phyloP scores from a whole-genome alignment of 768 basidiomycete species.

The Leccinum longicurvipes region DNA sequence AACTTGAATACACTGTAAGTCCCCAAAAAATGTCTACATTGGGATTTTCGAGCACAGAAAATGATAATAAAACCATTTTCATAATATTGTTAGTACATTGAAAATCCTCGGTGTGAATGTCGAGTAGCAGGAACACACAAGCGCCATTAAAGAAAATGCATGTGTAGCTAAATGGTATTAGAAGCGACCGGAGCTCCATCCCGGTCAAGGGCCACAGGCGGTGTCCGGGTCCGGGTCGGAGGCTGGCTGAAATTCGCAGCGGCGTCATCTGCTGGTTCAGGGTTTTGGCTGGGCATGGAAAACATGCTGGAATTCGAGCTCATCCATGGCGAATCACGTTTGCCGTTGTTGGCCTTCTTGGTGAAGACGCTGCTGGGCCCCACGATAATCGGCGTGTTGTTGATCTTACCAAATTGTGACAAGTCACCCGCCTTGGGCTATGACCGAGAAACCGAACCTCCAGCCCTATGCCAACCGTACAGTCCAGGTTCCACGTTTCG shows the following conservation, averaged over 20 bases:
- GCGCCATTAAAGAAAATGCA: no score
- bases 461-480: constrained; percentile 87
- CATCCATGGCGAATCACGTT: constrained; percentile 75
- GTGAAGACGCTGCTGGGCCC: constrained; percentile 85
- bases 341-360: constrained; percentile 73
- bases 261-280: constrained; percentile 53
- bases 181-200: no score
- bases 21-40: no score
- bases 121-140: no score
- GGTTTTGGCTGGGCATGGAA: constrained; percentile 69
- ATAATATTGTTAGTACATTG: no score
- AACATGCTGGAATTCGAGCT: constrained; percentile 85
- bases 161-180: no score
- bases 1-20: no score
- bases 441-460: constrained; percentile 47
- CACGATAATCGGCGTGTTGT: constrained; percentile 65
- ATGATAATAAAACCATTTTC: no score
- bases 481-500: constrained; percentile 60
- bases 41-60: no score
- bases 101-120: no score
- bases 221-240: constrained; percentile 48
- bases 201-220: no score
- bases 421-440: constrained; percentile 82
- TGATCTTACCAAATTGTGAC: constrained; percentile 86
- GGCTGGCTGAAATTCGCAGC: constrained; percentile 50